Evolutionary conservation across 352 stramenopile genomes (phyloP).

Genomic region (Phytophthora hybrid): DNA sequence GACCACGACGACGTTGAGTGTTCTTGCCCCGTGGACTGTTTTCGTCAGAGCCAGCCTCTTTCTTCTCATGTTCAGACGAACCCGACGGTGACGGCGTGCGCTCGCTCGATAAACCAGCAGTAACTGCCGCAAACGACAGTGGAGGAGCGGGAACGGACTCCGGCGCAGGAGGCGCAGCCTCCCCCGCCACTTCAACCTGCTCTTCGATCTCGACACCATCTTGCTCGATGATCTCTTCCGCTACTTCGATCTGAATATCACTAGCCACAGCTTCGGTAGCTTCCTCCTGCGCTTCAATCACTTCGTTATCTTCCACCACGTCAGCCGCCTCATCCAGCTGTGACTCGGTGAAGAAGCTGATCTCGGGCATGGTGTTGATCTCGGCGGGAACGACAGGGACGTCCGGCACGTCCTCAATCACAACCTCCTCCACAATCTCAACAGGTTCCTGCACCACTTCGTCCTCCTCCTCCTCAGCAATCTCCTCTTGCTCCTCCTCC

Average conservation of each 20-base stretch:
- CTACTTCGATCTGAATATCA: conserved; percentile 20
- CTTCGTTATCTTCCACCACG: conserved; percentile 8
- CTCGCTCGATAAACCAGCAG: conserved; percentile 32
- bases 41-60: conserved; percentile 15
- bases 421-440: conserved; percentile 8
- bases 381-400: conserved; percentile 35
- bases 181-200: conserved; percentile 20
- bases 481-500: conserved; percentile 3
- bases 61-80: conserved; percentile 41
- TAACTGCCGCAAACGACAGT: conserved; percentile 61
- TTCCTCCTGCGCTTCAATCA: conserved; percentile 23
- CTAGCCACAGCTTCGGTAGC: conserved; percentile 29
- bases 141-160: conserved; percentile 45
- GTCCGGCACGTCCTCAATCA: conserved; percentile 16
- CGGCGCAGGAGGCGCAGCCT: conserved; percentile 10
- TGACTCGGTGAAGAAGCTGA: conserved; percentile 91
- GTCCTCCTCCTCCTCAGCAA: conserved; percentile 13
- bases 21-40: conserved; percentile 39
- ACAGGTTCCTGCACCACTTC: conserved; percentile 7
- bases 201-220: conserved; percentile 23
- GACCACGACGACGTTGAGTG: conserved; percentile 43
- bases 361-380: conserved; percentile 66
- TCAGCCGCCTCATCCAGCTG: conserved; percentile 43
- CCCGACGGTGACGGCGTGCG: conserved; percentile 33
- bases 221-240: conserved; percentile 23